These are phyloP conservation scores for Juglanconis juglandina DNA, from an alignment of 2,329 filamentous ascomycete species.

Conservation along the genomic window DNA sequence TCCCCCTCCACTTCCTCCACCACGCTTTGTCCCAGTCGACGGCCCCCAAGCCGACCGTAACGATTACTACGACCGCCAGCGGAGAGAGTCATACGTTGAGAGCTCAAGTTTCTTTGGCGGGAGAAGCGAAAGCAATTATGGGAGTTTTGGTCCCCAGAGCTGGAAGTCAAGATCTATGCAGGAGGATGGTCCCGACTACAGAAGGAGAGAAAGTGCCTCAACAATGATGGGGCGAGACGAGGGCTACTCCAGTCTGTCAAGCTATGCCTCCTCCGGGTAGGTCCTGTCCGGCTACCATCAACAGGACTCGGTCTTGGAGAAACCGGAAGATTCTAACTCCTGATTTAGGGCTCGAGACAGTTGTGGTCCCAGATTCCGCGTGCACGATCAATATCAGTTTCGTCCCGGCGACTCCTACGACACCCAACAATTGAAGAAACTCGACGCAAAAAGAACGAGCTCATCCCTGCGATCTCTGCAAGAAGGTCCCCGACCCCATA, in stretches of 20 bases:
- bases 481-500: conserved; percentile 29
- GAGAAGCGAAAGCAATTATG: conserved; percentile 40
- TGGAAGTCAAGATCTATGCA: conserved; percentile 22
- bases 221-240: conserved; percentile 34
- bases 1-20: conserved; percentile 47
- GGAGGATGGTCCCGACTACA: conserved; percentile 34
- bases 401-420: conserved; percentile 43
- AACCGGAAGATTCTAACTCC: conserved; percentile 19
- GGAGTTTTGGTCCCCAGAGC: conserved; percentile 3
- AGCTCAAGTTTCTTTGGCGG: conserved; percentile 26
- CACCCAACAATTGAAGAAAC: conserved; percentile 51
- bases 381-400: conserved; percentile 48
- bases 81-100: conserved; percentile 26
- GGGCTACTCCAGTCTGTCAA: conserved; percentile 32
- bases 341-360: conserved; percentile 41
- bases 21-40: conserved; percentile 34
- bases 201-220: conserved; percentile 28
- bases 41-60: conserved; percentile 29
- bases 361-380: conserved; percentile 41
- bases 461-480: conserved; percentile 25
- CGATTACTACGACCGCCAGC: conserved; percentile 20
- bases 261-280: conserved; percentile 17
- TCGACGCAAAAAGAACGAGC: conserved; percentile 45
- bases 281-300: neutral
- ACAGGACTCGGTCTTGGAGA: conserved; percentile 23